Base-by-base conservation (phyloP, 331 rosid species). In the Prunus yedoensis region DNA sequence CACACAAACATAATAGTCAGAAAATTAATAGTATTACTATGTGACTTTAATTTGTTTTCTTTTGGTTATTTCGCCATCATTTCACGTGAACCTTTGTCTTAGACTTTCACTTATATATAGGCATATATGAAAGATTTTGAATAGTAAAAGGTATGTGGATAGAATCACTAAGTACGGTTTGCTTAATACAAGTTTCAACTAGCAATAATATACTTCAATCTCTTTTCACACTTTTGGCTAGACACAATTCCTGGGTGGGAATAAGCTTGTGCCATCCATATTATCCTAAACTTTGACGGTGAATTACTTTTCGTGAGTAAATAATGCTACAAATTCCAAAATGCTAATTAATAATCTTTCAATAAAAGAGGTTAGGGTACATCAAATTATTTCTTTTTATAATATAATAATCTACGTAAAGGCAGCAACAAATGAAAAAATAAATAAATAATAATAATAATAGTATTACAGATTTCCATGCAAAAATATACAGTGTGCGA, bases 401-500 rank as follows among this genome's bases (percentile, higher is more conserved):
- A 78, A 80, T 72, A 79, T 16, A 78, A 78, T 75, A 79, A 49
- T 75, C 70, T 47, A 74, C 77, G 74, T 35, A 56, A 52, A 81
- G 74, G 56, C 38, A 77, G 59, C 32, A 25, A 18, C 43, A 71
- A 68, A 53, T 21, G 70, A 60, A 1, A 32, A 32, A 32, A 32
- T 32, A 32, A 28, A 28, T 28, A 28, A 28, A 75, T 64, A 18
- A 12, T 41, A 68, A 72, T 28, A 68, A 77, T 12, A 43, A 56
- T 15, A 13, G 7, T 71, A 28, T 23, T 23, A 61, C 3, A 68
- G 53, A 68, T 74, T 63, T 69, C 78, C 88, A 73, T 79, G 84
- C 84, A 82, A 80, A 83, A 78, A 70, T 23, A 61, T 71, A 51
- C 78, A 68, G 78, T 68, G 81, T 80, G 78, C 58, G 43, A 47